These are phyloP conservation scores for Picocystis sp. DNA, from an alignment of 163 green algal genomes.

Conservation along the genomic window DNA sequence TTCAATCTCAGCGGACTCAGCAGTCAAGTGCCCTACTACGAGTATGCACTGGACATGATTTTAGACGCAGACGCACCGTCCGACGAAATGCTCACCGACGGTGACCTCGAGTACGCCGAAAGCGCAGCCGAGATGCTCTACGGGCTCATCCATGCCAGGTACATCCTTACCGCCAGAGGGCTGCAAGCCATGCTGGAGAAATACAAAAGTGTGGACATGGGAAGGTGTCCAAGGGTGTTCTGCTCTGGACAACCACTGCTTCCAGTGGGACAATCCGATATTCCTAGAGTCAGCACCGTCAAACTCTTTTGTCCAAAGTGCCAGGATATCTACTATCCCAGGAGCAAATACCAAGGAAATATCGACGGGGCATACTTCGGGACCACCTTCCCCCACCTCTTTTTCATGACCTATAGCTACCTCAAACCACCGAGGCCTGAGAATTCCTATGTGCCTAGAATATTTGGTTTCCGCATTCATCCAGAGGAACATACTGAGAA, in stretches of 20 bases:
- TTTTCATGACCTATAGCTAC: slow-evolving; percentile 91
- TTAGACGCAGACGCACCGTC: slow-evolving; percentile 73
- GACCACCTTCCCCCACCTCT: slow-evolving; percentile 94
- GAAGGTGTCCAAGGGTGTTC: slow-evolving; percentile 66
- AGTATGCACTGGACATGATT: slow-evolving; percentile 96
- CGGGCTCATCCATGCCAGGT: slow-evolving; percentile 94
- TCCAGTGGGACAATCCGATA: slow-evolving; percentile 79
- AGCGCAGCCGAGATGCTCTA: slow-evolving; percentile 93
- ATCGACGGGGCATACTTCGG: slow-evolving; percentile 97
- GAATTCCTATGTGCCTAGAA: slow-evolving; percentile 51
- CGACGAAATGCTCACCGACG: slow-evolving; percentile 79
- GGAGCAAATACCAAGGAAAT: slow-evolving; percentile 71
- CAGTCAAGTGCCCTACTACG: slow-evolving; percentile 92
- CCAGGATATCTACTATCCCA: slow-evolving; percentile 88
- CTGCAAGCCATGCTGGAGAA: slow-evolving; percentile 89
- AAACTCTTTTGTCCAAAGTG: slow-evolving; percentile 93
- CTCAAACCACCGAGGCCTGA: slow-evolving; percentile 42
- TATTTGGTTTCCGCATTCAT: slow-evolving; percentile 97
- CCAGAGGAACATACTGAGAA: slow-evolving; percentile 4
- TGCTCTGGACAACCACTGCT: slow-evolving; percentile 82
- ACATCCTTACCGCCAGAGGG: slow-evolving; percentile 77
- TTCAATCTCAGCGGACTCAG: slow-evolving; percentile 94
- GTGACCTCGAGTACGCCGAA: slow-evolving; percentile 94
- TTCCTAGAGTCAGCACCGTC: slow-evolving; percentile 78
- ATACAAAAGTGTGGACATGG: slow-evolving; percentile 88